Evolutionary conservation across 257 asterid genomes (phyloP), one percentile per base, ranked within the genome.

Genomic region (Petunia axillaris): DNA sequence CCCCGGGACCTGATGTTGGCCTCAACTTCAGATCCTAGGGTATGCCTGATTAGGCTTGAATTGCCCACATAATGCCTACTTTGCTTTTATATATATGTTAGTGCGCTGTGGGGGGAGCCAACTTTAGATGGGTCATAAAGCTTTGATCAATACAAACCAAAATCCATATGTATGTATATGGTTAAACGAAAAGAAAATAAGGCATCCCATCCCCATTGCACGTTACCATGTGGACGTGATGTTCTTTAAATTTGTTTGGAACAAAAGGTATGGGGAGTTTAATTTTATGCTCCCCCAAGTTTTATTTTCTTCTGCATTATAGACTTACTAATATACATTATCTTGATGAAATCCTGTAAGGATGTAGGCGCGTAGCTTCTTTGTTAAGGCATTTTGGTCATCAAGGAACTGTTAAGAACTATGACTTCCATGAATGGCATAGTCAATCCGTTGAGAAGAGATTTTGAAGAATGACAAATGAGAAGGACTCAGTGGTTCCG

Each of bases 161-260:
- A 43, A 16, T 52, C 8, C 6, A 64, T 75, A 11, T 36, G n/a
- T 25, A 70, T 46, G 44, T 25, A 13, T 9, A 48, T 67, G 14
- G 11, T 48, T 71, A 71, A 50, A 76, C 44, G 77, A 79, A 73
- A 84, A 82, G 81, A 84, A 80, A 87, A 85, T 83, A 84, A 85
- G 86, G 39, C 80, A 79, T 81, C 91, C 92, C 93, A 89, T 88
- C 81, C 86, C 83, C 82, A 82, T 85, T 88, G 83, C 93, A 91
- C 88, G 93, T 81, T 75, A 74, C 83, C 91, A 87, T 82, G 95
- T 88, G 85, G 83, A 64, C 79, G 80, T 64, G 68, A 83, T 59
- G 40, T 77, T 77, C 52, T 46, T 62, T 39, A 60, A 53, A 64
- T 83, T 79, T 75, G 35, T 78, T 86, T 55, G 76, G 84, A 74